phyloP scores from a whole-genome alignment of 1,284 basidiomycete genomes.

The Boletus semigastroideus region DNA sequence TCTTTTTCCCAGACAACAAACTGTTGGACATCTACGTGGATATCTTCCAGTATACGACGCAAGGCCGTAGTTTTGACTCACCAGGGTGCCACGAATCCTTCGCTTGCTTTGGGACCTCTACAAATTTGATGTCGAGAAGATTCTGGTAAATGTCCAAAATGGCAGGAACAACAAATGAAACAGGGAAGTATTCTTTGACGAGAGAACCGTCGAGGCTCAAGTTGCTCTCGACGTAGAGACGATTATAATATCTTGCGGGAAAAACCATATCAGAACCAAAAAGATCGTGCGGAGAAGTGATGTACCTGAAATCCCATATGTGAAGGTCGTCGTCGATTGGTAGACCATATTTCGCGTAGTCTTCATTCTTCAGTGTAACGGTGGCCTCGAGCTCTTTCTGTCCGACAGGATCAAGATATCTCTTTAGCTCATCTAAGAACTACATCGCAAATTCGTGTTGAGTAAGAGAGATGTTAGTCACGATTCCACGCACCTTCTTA shows the following conservation, averaged over 20 bases:
- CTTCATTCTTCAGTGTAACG: conserved; percentile 70
- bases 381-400: conserved; percentile 63
- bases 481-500: conserved; percentile 35
- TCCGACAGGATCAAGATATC: conserved; percentile 72
- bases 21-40: conserved; percentile 64
- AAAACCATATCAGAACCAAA: too few species aligned
- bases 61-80: conserved; percentile 29
- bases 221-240: conserved; percentile 65
- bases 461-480: too few species aligned
- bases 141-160: conserved; percentile 82
- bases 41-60: neutral
- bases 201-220: conserved; percentile 70
- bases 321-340: conserved; percentile 71
- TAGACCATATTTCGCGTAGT: conserved; percentile 56
- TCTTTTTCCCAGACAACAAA: conserved; percentile 81
- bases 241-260: conserved; percentile 58
- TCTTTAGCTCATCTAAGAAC: conserved; percentile 73
- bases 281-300: neutral
- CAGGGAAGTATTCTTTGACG: conserved; percentile 86
- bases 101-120: conserved; percentile 54
- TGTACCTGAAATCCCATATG: conserved; percentile 28
- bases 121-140: conserved; percentile 71
- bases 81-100: conserved; percentile 69
- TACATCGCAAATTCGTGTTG: conserved; percentile 14
- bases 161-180: conserved; percentile 72